Percentiles rank a stretch among this genome's conserved stretches.
These are phyloP conservation scores for Trichocladium uniseriatum DNA, from an alignment of 495 filamentous ascomycete species.

Conservation along the genomic window DNA sequence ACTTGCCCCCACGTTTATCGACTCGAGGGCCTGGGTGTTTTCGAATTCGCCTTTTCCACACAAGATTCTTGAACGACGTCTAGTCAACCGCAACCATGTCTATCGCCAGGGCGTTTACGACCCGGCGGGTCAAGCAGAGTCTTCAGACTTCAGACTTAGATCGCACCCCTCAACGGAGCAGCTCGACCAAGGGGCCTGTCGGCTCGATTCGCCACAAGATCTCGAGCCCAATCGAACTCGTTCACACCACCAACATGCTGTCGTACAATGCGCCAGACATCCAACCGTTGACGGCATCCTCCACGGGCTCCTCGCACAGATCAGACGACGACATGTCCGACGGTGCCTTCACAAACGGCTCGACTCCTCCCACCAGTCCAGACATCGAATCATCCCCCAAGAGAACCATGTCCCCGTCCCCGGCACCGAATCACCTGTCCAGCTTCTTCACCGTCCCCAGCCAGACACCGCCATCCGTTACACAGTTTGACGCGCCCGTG, in stretches of 20 bases:
- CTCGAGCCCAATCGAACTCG: conserved; percentile 73
- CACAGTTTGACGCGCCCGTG: conserved; percentile 42
- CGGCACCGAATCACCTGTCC: conserved; percentile 69
- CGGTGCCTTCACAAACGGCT: conserved; percentile 46
- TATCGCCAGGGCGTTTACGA: conserved; percentile 61
- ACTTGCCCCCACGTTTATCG: neutral
- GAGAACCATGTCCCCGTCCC: conserved; percentile 48
- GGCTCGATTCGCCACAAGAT: conserved; percentile 55
- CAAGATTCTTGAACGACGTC: neutral
- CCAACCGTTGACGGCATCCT: conserved; percentile 45
- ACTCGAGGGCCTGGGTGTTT: neutral
- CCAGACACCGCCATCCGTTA: conserved; percentile 26
- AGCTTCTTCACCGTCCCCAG: conserved; percentile 60
- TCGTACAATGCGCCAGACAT: conserved; percentile 86
- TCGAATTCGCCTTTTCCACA: neutral
- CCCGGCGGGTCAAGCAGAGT: conserved; percentile 39
- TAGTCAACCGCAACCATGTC: conserved; percentile 35
- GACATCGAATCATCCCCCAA: conserved; percentile 58
- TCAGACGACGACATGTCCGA: conserved; percentile 51
- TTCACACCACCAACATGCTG: conserved; percentile 94
- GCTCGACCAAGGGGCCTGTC: conserved; percentile 34
- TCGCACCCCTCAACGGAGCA: conserved; percentile 34
- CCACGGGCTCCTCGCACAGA: conserved; percentile 48
- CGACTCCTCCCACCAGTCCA: conserved; percentile 58
- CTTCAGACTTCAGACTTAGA: conserved; percentile 25